Percentiles rank a stretch among this genome's conserved stretches.
phyloP scores from a whole-genome alignment of 108 stramenopile genomes.

The Parmales sp. region DNA sequence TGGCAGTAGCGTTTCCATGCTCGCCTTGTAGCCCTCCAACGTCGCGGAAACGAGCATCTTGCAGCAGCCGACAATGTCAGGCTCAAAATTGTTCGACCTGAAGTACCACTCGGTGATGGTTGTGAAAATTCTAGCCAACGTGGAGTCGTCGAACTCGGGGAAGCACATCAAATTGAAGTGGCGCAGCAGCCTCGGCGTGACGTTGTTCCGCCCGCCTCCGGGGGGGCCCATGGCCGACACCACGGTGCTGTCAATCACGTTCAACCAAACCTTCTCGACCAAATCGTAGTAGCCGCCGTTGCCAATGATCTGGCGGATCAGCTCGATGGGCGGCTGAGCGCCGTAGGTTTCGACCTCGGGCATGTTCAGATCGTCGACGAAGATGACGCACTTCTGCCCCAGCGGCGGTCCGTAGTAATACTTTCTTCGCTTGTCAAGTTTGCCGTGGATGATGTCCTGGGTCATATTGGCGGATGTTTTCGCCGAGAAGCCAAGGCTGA shows the following conservation, averaged over 20 bases:
- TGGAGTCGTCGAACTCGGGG: slow-evolving; percentile 45
- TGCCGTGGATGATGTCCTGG: slow-evolving; percentile 55
- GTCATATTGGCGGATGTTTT: slow-evolving; percentile 53
- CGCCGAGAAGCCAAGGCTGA: slow-evolving; percentile 46
- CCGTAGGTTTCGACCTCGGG: slow-evolving; percentile 42
- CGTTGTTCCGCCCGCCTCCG: slow-evolving; percentile 47
- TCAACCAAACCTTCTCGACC: slow-evolving; percentile 41
- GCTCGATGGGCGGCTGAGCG: slow-evolving; percentile 46
- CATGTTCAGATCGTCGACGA: slow-evolving; percentile 55
- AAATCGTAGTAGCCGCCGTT: slow-evolving; percentile 55
- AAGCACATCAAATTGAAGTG: slow-evolving; percentile 56
- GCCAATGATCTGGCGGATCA: slow-evolving; percentile 53
- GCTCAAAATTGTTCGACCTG: slow-evolving; percentile 13
- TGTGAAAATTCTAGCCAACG: slow-evolving; percentile 42
- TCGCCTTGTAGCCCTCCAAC: slow-evolving; percentile 34
- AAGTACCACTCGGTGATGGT: slow-evolving; percentile 31
- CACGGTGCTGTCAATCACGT: slow-evolving; percentile 37
- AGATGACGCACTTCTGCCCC: slow-evolving; percentile 37
- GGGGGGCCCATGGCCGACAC: slow-evolving; percentile 59
- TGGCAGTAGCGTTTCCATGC: slow-evolving; percentile 36
- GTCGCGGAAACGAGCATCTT: slow-evolving; percentile 41
- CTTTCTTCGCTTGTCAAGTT: slow-evolving; percentile 48
- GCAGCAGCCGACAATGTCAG: slow-evolving; percentile 17
- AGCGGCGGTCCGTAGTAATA: slow-evolving; percentile 46
- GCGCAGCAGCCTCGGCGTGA: slow-evolving; percentile 50